Conservation (phyloP, 2,329 filamentous ascomycete genomes). For the Cercospora citrullina region DNA sequence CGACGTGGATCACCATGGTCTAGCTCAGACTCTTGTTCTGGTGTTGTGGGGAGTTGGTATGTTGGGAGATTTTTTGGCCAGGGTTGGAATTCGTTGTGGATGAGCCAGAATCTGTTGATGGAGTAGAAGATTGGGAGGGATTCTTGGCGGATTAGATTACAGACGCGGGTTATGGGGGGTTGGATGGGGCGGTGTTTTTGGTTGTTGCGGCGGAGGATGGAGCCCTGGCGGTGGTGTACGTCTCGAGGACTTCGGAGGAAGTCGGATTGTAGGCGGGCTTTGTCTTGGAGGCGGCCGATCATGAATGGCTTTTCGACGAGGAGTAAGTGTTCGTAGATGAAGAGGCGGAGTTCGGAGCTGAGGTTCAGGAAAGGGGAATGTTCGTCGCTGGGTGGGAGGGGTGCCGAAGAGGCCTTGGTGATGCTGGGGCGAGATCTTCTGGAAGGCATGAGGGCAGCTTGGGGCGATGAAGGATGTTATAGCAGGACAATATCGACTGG, state of each 20-base stretch:
- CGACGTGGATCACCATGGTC: background rate
- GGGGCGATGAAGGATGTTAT: background rate
- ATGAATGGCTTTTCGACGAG: background rate
- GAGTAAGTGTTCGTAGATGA: background rate
- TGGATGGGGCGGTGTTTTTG: background rate
- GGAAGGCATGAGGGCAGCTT: background rate
- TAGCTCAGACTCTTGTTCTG: background rate
- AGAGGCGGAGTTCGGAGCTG: background rate
- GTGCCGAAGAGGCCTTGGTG: background rate
- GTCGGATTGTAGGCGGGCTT: background rate
- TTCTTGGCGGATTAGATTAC: background rate
- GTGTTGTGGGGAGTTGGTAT: background rate
- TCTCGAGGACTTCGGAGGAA: background rate
- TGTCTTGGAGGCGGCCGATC: background rate
- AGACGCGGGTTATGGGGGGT: background rate
- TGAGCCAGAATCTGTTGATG: background rate
- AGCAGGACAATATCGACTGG: background rate
- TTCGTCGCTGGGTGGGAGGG: background rate
- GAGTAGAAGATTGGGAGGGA: background rate
- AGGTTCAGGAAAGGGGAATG: background rate
- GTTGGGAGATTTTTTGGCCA: background rate
- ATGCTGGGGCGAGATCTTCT: background rate
- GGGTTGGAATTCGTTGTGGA: background rate
- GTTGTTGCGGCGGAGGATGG: background rate
- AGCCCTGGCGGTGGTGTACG: background rate